Evolutionary conservation across 208 protist species (phyloP), one percentile per base, ranked within the genome.

Genomic region (Spongospora subterranea): DNA sequence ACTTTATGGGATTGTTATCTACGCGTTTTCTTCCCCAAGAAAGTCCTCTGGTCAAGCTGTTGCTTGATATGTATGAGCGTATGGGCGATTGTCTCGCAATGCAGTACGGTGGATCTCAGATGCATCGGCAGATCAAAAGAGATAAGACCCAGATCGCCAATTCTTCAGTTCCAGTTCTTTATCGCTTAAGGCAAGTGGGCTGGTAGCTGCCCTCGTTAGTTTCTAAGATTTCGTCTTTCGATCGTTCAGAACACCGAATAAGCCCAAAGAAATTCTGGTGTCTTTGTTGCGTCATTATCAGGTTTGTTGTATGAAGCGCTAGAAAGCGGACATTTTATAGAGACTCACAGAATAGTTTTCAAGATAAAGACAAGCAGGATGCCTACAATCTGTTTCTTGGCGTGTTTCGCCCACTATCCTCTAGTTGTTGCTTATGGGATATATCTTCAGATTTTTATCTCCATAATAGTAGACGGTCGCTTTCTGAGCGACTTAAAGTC

Each of bases 341-440:
- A 60, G 6, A 88, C 6, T 88, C 6, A 1, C 50, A 89, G 54
- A 89, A 89, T n/a, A 89, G 54, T n/a, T 89, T 89, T 71, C 46
- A 89, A 65, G 88, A 89, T n/a, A 89, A 89, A 39, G 88, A 76
- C 46, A 89, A 89, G 39, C 88, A 89, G 54, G 88, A 89, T n/a
- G 88, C 88, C 13, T 39, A 64, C 29, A 89, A 89, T n/a, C 45
- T 89, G 45, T 89, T 89, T 71, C 88, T 89, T 20, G 88, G 88
- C 54, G 45, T 45, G 46, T 89, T 89, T 71, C 29, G 45, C 38
- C 88, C 88, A 6, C 50, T 6, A 32, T 38, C n/a, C 1, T 89
- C 17, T n/a, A 45, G 17, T n/a, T 32, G n/a, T 13, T 17, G 11
- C 17, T 17, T 89, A 6, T 89, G 88, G 88, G 88, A 89, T 20